Evolutionary conservation across 2,329 filamentous ascomycete genomes (phyloP).

Genomic region (Ilyonectria robusta): DNA sequence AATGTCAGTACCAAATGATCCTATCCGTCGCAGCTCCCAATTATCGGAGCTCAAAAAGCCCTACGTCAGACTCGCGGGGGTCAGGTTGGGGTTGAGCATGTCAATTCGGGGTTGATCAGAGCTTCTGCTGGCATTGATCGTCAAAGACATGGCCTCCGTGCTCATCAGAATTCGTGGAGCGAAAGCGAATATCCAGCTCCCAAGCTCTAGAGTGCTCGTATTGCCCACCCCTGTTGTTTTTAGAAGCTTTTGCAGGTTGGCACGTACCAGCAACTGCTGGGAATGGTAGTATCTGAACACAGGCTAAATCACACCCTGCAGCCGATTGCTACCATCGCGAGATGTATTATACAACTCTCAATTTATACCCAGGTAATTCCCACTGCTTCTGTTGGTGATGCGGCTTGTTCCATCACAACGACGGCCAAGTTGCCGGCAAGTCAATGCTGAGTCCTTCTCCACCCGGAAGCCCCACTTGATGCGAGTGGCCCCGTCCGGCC

Average conservation of each 20-base stretch:
- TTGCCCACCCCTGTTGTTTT: background rate
- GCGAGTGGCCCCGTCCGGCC: slow-evolving; percentile 4
- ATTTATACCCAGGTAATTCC: background rate
- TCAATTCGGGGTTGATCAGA: background rate
- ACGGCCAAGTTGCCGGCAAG: background rate
- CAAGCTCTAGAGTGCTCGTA: background rate
- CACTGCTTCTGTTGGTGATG: background rate
- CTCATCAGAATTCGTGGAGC: background rate
- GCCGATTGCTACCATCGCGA: background rate
- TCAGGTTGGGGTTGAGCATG: background rate
- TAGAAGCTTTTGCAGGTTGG: background rate
- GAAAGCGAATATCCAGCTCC: background rate
- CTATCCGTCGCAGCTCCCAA: background rate
- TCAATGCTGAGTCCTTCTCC: background rate
- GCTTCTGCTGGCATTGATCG: background rate
- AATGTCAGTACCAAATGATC: no score
- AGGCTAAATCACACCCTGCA: background rate
- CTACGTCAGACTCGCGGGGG: background rate
- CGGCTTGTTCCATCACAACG: background rate
- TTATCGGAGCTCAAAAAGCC: background rate
- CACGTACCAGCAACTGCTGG: background rate
- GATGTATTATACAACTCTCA: background rate
- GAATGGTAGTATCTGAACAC: background rate
- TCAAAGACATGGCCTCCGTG: no score
- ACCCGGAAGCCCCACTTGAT: background rate